Base-by-base conservation (phyloP, 306 rosid genomes). In the Cucumis hystrix region DNA sequence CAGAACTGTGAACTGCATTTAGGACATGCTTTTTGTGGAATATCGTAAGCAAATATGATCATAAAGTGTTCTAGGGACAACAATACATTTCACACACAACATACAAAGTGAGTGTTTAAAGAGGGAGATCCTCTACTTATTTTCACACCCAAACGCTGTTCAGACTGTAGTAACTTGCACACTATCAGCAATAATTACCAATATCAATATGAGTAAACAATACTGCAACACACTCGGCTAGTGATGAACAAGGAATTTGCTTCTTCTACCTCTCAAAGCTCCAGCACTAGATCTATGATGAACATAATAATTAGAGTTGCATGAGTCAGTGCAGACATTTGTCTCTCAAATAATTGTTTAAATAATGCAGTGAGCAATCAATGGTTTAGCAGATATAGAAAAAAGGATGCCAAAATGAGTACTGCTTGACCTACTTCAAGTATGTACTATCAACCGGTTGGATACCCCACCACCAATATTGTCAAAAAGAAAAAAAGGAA, bases 241-340 rank as follows among this genome's bases (percentile, higher is more conserved):
- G 72, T 49, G 45, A 81, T 78, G 49, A 65, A 65, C 71, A 58
- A 71, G 51, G 75, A 61, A 4, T 41, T 35, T 83, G 84, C 84
- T 81, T 79, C 78, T 75, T 75, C 69, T 78, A 60, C 80, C 51
- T 74, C 75, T 88, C 80, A 93, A 80, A 91, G 95, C 95, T 93
- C 96, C 96, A 93, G 76, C 67, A 93, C 97, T 9, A 89, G 87
- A 72, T 91, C 98, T 93, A 76, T 89, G 79, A 59, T 30, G 80
- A 74, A 80, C 77, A 84, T 10, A 55, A 71, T 65, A 62, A 18
- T 79, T 28, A 47, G 63, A 14, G 17, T 51, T 39, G 74, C 30
- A 65, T 8, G 72, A 65, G 28, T 37, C 51, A 18, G 54, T n/a
- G 18, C 3, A 10, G 74, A 8, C 51, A 37, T 20, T 65, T 65